Percentiles rank a stretch among this genome's conserved stretches.
Conservation (phyloP, 2,329 filamentous ascomycete species). For the Aspergillus sp. region DNA sequence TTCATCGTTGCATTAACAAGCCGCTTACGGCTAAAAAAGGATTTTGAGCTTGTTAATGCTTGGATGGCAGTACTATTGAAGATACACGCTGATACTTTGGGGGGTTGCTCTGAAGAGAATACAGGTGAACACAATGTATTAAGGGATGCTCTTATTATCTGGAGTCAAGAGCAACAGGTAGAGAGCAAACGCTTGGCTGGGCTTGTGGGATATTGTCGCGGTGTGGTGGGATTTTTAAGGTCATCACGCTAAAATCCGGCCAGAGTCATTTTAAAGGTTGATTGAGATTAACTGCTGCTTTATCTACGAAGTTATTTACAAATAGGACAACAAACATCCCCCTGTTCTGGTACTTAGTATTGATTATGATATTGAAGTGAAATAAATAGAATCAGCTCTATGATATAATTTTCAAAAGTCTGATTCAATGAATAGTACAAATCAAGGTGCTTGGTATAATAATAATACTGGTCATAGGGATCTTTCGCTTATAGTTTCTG, state of each 20-base stretch:
- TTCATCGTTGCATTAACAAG: constrained; percentile 79
- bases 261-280: too few species aligned
- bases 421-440: too few species aligned
- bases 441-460: too few species aligned
- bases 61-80: constrained; percentile 96
- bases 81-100: constrained; percentile 64
- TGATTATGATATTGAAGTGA: too few species aligned
- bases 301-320: too few species aligned
- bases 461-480: too few species aligned
- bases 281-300: too few species aligned
- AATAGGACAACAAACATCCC: too few species aligned
- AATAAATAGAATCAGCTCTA: too few species aligned
- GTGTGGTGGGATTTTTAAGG: constrained; percentile 77
- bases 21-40: constrained; percentile 62
- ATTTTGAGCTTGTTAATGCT: constrained; percentile 91
- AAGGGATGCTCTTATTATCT: constrained; percentile 58
- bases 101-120: constrained; percentile 41
- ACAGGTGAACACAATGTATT: constrained; percentile 43
- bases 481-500: too few species aligned
- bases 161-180: constrained; percentile 66
- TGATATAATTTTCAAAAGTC: too few species aligned
- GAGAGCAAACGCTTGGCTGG: constrained; percentile 68
- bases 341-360: too few species aligned
- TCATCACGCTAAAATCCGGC: constrained; percentile 39
- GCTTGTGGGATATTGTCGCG: constrained; percentile 80